phyloP scores from a whole-genome alignment of 2,329 filamentous ascomycete genomes.

The Penicillium sclerotiorum region DNA sequence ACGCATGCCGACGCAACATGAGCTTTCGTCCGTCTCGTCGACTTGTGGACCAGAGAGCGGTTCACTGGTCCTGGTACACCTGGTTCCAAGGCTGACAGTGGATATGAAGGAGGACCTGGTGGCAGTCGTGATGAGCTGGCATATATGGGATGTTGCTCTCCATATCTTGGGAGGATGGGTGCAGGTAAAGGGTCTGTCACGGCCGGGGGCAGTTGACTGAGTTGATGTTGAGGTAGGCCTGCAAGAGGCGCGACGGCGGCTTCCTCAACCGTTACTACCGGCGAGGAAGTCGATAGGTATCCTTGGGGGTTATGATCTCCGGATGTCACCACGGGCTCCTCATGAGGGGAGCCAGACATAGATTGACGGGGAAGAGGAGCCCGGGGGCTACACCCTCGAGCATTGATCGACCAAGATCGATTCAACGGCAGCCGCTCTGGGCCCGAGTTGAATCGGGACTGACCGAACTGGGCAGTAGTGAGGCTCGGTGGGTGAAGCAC shows the following conservation, averaged over 20 bases:
- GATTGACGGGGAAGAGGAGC: constrained; percentile 43
- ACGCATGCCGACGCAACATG: constrained; percentile 53
- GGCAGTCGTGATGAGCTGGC: constrained; percentile 18
- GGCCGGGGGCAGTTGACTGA: constrained; percentile 17
- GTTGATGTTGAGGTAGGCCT: no score
- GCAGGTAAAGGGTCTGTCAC: constrained; percentile 24
- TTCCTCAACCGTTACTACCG: constrained; percentile 20
- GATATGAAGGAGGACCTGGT: constrained; percentile 26
- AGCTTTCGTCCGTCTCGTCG: constrained; percentile 49
- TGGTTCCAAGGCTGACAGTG: constrained; percentile 26
- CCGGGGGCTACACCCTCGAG: constrained; percentile 42
- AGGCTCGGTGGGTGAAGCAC: constrained; percentile 43
- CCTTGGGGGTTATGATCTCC: constrained; percentile 35
- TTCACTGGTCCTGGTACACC: constrained; percentile 23
- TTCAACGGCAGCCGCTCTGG: constrained; percentile 39
- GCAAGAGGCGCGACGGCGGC: constrained; percentile 16
- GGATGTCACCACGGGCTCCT: constrained; percentile 41
- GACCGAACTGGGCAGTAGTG: constrained; percentile 40
- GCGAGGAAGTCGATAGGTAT: constrained; percentile 32
- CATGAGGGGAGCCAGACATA: constrained; percentile 48
- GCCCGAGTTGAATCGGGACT: constrained; percentile 36
- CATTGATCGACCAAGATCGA: constrained; percentile 39
- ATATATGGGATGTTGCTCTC: constrained; percentile 18
- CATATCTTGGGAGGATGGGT: constrained; percentile 23
- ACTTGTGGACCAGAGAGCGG: constrained; percentile 38